Percentiles rank a stretch among this genome's conserved stretches.
phyloP scores from a whole-genome alignment of 257 asterid species.

The Solanum sparsipilum region DNA sequence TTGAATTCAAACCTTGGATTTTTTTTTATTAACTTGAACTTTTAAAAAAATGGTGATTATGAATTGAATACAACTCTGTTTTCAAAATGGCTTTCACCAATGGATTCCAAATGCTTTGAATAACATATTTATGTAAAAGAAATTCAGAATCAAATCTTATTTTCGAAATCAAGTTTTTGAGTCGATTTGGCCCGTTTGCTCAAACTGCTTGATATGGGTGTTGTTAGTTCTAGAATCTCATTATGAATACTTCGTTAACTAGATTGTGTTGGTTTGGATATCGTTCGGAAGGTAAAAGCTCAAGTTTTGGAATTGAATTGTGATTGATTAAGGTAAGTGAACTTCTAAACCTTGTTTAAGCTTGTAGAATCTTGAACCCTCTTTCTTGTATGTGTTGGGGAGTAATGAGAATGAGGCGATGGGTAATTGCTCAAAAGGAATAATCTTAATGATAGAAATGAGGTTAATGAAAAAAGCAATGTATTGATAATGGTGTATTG shows the following conservation, averaged over 20 bases:
- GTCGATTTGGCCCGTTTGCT: neutral
- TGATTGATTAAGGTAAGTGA: neutral
- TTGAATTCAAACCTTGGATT: neutral
- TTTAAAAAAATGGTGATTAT: neutral
- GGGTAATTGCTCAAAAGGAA: neutral
- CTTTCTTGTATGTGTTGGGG: neutral
- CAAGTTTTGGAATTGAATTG: neutral
- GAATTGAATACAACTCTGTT: neutral
- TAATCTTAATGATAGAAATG: neutral
- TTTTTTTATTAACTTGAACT: neutral
- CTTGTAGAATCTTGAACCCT: neutral
- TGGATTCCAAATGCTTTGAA: neutral
- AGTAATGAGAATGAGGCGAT: neutral
- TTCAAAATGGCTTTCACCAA: neutral
- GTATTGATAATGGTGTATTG: neutral
- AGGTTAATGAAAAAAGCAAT: neutral
- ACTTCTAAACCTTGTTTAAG: neutral
- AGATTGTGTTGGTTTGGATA: neutral
- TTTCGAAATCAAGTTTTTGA: too few species aligned
- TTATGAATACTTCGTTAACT: neutral
- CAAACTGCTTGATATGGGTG: neutral
- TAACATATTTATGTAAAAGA: too few species aligned
- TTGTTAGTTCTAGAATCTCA: neutral
- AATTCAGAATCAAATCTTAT: too few species aligned
- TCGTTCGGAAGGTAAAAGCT: too few species aligned